Evolutionary conservation across 78 protist genomes (phyloP), one percentile per base, ranked within the genome.

Genomic region (Emiliania huxleyi): DNA sequence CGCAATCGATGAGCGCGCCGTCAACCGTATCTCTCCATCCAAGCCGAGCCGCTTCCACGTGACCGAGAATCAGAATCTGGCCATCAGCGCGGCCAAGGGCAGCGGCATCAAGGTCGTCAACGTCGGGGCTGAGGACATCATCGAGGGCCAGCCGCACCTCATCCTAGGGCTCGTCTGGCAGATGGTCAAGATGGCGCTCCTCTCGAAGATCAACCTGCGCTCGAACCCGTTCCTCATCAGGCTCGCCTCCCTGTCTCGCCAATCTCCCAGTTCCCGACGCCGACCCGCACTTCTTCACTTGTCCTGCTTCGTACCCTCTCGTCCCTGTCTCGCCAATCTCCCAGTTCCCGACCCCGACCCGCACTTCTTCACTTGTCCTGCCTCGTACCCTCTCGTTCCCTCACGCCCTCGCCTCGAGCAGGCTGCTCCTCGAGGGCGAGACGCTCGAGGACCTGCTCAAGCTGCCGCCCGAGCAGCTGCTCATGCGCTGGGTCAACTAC

Each of bases 151-250:
- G 40, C 73, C 73, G 44, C 46, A 22, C 71, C 71, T 56, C 71
- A 25, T 56, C 75, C 96, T 98, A 55, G 99, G 99, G 35, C 92
- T 98, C 56, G 71, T 98, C 35, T 98, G 99, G 99, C 99, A 98
- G 94, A 93, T 83, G 25, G 90, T 91, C 38, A 77, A 95, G 92
- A 94, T 97, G 79, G 98, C 97, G 62, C 91, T 98, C 69, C 87
- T 98, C 25, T 44, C 94, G 42, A 15, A 69, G 55, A 96, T 98
- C 97, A 98, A 96, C 93, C 88, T 98, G 37, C 42, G 46, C 69
- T 73, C 42, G 40, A 97, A 96, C 95, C 99, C 99, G 52, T 98
- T 96, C 43, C 96, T 98, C 35, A 62, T 75, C 91, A 98, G 97
- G 48, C n/a, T n/a, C n/a, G n/a, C n/a, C n/a, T n/a, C n/a, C n/a